Evolutionary conservation across 805 yeast genomes (phyloP), one percentile per base, ranked within the genome.

Genomic region (Spathaspora gorwiae): DNA sequence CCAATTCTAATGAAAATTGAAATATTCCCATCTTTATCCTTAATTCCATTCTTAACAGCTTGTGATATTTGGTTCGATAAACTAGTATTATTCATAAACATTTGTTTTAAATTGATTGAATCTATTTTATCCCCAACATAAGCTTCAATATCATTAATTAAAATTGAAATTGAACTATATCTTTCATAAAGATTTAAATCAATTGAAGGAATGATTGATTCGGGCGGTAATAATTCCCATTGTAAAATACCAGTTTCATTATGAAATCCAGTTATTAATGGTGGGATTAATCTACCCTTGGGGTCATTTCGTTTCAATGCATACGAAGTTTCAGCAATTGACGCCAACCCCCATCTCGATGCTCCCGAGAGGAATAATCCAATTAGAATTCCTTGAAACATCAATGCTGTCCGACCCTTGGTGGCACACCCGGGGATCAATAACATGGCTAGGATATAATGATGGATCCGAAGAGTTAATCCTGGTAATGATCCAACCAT

Each of bases 271-370:
- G 56, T 48, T 35, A 81, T 67, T 2, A 43, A 44, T 0, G 89
- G 89, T 6, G 88, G 86, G 12, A 65, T 52, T 26, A 75, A 56
- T 35, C 56, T 61, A 0, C 80, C 81, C 38, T 79, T 76, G 0
- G 95, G 90, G 54, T 87, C 96, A 14, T 85, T 85, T 52, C 97
- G 71, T 45, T 80, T 61, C 37, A 90, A 61, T 2, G 87, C 75
- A 5, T 73, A 65, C 26, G 76, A 76, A 0, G 96, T 87, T 57
- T 92, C 97, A 1, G 87, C 81, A 46, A 92, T 80, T 11, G 96
- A 82, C 2, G 95, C 97, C 56, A 86, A 82, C 45, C 94, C 97
- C 99, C 99, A 92, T 45, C 95, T 71, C 0, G 95, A 80, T 1
- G 88, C 81, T 0, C 99, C 99, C 19, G 90, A 84, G 6, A 90